These are phyloP conservation scores for Debaryomyces psychrophilus DNA, from an alignment of 1,139 yeast genomes.

Conservation along the genomic window DNA sequence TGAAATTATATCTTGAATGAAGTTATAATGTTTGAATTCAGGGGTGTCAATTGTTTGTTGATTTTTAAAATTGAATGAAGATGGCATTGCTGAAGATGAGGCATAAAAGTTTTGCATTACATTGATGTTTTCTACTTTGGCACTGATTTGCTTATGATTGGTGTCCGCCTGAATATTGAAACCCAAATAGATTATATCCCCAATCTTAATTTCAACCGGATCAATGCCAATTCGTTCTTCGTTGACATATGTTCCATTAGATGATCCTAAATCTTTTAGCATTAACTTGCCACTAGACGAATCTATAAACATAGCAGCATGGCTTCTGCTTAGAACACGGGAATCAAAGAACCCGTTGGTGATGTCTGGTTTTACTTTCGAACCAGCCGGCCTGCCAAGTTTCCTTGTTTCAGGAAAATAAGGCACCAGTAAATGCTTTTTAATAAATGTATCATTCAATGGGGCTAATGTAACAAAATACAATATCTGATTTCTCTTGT, in stretches of 20 bases:
- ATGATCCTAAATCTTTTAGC: slow-evolving; percentile 84
- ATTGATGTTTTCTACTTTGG: slow-evolving; percentile 69
- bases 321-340: slow-evolving; percentile 88
- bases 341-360: slow-evolving; percentile 95
- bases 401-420: slow-evolving; percentile 80
- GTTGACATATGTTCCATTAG: slow-evolving; percentile 93
- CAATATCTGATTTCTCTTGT: slow-evolving; percentile 39
- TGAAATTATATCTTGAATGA: slow-evolving; percentile 43
- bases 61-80: slow-evolving; percentile 1
- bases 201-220: slow-evolving; percentile 65
- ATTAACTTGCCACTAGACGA: slow-evolving; percentile 66
- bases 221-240: slow-evolving; percentile 68
- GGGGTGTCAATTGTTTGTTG: slow-evolving; percentile 19
- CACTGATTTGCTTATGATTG: slow-evolving; percentile 84
- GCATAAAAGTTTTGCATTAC: slow-evolving; percentile 48
- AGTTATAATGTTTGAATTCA: slow-evolving; percentile 47
- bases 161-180: slow-evolving; percentile 85
- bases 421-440: slow-evolving; percentile 80
- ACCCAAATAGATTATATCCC: slow-evolving; percentile 85
- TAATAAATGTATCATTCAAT: slow-evolving; percentile 78
- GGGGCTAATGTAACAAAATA: slow-evolving; percentile 70
- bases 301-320: slow-evolving; percentile 86
- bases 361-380: slow-evolving; percentile 70
- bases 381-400: slow-evolving; percentile 84
- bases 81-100: slow-evolving; percentile 4